Conservation (phyloP, 2,329 filamentous ascomycete genomes). For the Paracamarosporium sp. region DNA sequence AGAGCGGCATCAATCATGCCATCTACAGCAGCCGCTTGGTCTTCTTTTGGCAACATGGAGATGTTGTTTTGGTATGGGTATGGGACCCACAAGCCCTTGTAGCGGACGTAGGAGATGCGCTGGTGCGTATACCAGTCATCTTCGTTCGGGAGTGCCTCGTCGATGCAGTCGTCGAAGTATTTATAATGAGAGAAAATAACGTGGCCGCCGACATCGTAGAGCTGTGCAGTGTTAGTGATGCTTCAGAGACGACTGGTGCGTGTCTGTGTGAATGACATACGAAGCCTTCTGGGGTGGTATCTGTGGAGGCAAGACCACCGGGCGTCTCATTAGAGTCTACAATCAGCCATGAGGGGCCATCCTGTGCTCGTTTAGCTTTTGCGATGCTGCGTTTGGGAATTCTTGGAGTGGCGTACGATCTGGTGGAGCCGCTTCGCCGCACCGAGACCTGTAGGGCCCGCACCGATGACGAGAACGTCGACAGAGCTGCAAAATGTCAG, state of each 20-base stretch:
- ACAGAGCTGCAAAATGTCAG: slow-evolving; percentile 70
- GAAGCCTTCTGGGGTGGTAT: slow-evolving; percentile 94
- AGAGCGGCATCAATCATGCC: slow-evolving; percentile 95
- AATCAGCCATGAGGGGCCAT: slow-evolving; percentile 94
- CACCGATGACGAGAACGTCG: slow-evolving; percentile 97
- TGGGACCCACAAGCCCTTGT: slow-evolving; percentile 94
- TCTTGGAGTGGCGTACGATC: slow-evolving; percentile 68
- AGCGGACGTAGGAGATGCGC: slow-evolving; percentile 98
- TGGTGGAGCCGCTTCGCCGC: slow-evolving; percentile 98
- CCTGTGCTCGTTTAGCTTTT: slow-evolving; percentile 60
- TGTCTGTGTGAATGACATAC: slow-evolving; percentile 64
- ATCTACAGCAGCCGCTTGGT: slow-evolving; percentile 93
- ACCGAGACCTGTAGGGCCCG: slow-evolving; percentile 95
- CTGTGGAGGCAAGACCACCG: slow-evolving; percentile 94
- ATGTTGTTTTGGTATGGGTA: slow-evolving; percentile 99
- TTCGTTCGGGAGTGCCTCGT: slow-evolving; percentile 92
- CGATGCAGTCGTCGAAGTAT: slow-evolving; percentile 99
- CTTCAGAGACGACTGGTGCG: slow-evolving; percentile 13
- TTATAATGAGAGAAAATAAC: slow-evolving; percentile 99
- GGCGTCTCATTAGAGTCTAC: slow-evolving; percentile 90
- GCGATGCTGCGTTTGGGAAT: slow-evolving; percentile 11
- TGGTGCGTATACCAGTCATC: slow-evolving; percentile 98
- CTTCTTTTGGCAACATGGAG: slow-evolving; percentile 95
- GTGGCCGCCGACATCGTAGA: slow-evolving; percentile 98
- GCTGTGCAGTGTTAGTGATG: slow-evolving; percentile 53